phyloP scores from a whole-genome alignment of 2,329 filamentous ascomycete species.

The Exophiala calicioides region DNA sequence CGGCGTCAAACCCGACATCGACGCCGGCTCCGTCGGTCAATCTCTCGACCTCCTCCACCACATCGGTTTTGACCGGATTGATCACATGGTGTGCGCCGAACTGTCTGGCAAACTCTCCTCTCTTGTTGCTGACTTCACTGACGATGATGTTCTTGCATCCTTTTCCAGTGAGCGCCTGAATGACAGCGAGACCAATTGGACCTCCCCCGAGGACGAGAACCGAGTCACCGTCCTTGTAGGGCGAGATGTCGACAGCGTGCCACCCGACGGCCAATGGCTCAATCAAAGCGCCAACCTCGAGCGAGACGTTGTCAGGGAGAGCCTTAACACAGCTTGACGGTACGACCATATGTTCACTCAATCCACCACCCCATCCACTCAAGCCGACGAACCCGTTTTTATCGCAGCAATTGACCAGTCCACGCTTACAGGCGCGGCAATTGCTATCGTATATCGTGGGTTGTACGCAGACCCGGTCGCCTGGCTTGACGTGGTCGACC shows the following conservation, averaged over 20 bases:
- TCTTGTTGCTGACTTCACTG: constrained; percentile 50
- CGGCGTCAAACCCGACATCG: constrained; percentile 55
- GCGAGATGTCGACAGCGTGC: constrained; percentile 55
- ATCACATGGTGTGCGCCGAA: constrained; percentile 57
- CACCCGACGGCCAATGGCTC: constrained; percentile 58
- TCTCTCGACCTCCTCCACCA: constrained; percentile 41
- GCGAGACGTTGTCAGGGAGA: constrained; percentile 53
- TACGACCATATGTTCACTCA: constrained; percentile 55
- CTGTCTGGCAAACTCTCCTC: constrained; percentile 51
- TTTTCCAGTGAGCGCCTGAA: constrained; percentile 48
- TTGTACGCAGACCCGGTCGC: constrained; percentile 52
- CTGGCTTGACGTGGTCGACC: constrained; percentile 50
- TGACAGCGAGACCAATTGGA: constrained; percentile 55
- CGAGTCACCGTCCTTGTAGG: constrained; percentile 48
- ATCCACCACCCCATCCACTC: constrained; percentile 53
- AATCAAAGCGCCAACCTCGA: constrained; percentile 56
- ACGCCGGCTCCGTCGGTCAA: constrained; percentile 46
- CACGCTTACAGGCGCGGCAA: constrained; percentile 54
- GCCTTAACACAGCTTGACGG: constrained; percentile 48
- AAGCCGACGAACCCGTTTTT: constrained; percentile 56
- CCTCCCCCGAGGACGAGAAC: constrained; percentile 56
- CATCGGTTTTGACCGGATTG: constrained; percentile 52
- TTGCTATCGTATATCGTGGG: constrained; percentile 58
- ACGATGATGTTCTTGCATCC: constrained; percentile 53
- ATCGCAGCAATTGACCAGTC: constrained; percentile 57